Conservation (phyloP, 192 early-diverging fungal genomes). For the Neocallimastix lanati region DNA sequence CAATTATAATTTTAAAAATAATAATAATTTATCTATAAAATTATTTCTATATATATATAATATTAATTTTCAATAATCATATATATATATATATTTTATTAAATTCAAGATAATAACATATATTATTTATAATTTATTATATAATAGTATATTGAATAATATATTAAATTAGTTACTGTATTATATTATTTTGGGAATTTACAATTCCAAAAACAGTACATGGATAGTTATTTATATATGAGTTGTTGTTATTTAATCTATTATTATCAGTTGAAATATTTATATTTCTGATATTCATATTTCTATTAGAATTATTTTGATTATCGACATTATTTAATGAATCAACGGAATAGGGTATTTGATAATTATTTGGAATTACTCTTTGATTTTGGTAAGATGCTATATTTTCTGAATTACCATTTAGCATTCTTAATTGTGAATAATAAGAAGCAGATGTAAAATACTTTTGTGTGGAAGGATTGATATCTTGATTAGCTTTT, state of each 20-base stretch:
- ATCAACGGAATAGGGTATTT: background rate
- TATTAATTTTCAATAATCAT: too few species aligned
- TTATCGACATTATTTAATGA: background rate
- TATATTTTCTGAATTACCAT: background rate
- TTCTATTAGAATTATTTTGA: background rate
- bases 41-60: too few species aligned
- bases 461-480: background rate
- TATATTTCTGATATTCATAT: background rate
- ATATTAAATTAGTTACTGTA: background rate
- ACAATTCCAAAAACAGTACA: background rate
- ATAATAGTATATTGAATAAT: too few species aligned
- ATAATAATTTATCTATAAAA: too few species aligned
- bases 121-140: too few species aligned
- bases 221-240: background rate
- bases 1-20: too few species aligned
- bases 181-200: background rate
- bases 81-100: too few species aligned
- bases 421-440: background rate
- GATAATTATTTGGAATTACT: background rate
- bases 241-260: background rate
- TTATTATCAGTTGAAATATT: background rate
- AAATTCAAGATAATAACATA: too few species aligned
- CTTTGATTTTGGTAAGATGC: background rate
- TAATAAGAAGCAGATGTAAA: background rate
- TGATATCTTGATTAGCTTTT: background rate